Evolutionary conservation across 768 basidiomycete species (phyloP), one percentile per base, ranked within the genome.

Genomic region (Suillus decipiens): DNA sequence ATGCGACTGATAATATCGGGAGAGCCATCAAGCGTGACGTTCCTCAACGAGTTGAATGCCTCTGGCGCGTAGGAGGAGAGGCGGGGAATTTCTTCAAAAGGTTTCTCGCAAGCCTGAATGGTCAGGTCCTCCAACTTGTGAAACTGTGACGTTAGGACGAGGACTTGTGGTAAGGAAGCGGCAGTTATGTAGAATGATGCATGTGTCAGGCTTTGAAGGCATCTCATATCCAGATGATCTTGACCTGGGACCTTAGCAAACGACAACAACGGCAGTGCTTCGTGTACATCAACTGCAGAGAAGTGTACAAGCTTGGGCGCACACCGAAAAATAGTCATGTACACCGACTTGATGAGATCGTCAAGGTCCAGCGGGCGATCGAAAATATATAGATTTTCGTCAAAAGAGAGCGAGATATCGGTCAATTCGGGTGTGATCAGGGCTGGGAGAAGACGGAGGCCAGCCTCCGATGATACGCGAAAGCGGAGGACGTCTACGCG

Each of bases 361-460:
- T 6, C 37, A 12, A 57, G 39, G 17, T 57, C 24, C 19, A 41
- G 10, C 15, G 56, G 56, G 11, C 56, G 39, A 41, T 41, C 28
- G 17, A 41, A 41, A 28, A 57, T 6, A 57, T 57, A 57, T 7
- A 57, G 5, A 41, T 41, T 28, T 41, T 57, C 56, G 11, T 57
- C 37, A 11, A 57, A 19, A 42, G 56, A 41, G 24, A 57, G 24
- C 1, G 56, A 57, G 10, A 57, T 57, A 17, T 57, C 56, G 39
- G 24, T 57, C 39, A 41, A 31, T 41, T 57, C 56, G 10, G 56
- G 36, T 19, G 56, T 41, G 37, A 57, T 22, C 4, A 57, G 37
- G 5, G 56, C 37, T 12, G 56, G 56, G 24, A 57, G 56, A 57
- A 57, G 56, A 31, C 56, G 39, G 19, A 57, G 56, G 28, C 56